Evolutionary conservation across 2,329 filamentous ascomycete species (phyloP), one percentile per base, ranked within the genome.

Genomic region (Fusarium phyllophilum): DNA sequence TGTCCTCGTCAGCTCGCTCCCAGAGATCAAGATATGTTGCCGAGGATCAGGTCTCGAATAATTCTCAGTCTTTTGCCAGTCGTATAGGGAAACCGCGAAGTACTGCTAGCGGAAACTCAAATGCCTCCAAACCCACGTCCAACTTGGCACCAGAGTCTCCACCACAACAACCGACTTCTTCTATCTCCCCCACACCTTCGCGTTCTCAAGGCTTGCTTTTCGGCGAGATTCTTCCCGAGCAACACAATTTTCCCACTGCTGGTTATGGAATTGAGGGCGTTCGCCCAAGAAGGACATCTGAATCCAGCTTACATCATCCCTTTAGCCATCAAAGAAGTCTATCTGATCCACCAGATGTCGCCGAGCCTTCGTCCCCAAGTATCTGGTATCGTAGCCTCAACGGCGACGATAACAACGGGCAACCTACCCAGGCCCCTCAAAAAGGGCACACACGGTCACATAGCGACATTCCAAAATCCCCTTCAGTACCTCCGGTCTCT

Each of bases 141-240:
- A 78, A 78, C 62, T 69, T 82, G 41, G 72, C 78, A 62, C 78
- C 77, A 59, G 79, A 81, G 66, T 78, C 79, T 58, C 79, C 75
- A 77, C 78, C 71, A 76, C 81, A 79, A 77, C 82, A 79, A 78
- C 80, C 80, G 46, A 66, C 81, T 72, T 72, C 75, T 58, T 64
- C 56, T 44, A 74, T 78, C 46, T 79, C 82, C 74, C 78, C 83
- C 79, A 72, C 74, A 79, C 81, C 70, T 76, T 76, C 74, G 57
- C 79, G 81, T 70, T 75, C 84, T 54, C 85, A 86, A 61, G 87
- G 87, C 70, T 88, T 93, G 41, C 83, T 95, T 26, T 96, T 96
- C 83, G 93, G 93, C 42, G 94, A 95, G 81, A 88, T 95, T 74
- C 83, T 90, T 34, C 87, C 89, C n/a, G 85, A 89, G 42, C 86